phyloP scores from a whole-genome alignment of 257 asterid species.

The Osmanthus fragrans region DNA sequence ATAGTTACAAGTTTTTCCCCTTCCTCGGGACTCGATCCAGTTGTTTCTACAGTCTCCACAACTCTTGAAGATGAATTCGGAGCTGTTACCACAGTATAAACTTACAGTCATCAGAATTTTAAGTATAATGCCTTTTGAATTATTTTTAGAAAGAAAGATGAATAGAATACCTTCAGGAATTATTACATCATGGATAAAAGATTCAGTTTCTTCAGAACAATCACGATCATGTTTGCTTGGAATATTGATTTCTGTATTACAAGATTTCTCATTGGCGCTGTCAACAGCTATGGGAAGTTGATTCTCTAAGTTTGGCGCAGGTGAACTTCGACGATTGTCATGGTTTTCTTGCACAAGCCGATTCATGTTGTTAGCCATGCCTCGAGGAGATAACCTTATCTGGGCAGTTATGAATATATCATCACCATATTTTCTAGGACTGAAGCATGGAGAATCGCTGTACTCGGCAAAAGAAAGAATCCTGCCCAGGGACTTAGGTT shows the following conservation, averaged over 20 bases:
- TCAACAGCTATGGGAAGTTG: conserved; percentile 28
- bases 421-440: conserved; percentile 57
- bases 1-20: conserved; percentile 29
- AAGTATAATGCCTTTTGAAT: conserved; percentile 7
- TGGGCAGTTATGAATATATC: conserved; percentile 45
- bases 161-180: conserved; percentile 47
- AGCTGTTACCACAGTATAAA: conserved; percentile 16
- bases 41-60: conserved; percentile 40
- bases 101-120: conserved; percentile 11
- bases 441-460: conserved; percentile 52
- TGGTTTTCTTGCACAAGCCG: conserved; percentile 41
- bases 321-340: conserved; percentile 32
- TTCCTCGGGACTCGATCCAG: conserved; percentile 30
- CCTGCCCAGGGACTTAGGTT: conserved; percentile 71
- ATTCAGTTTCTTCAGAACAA: conserved; percentile 28
- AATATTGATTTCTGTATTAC: conserved; percentile 14
- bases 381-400: conserved; percentile 47
- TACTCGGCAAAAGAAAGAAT: conserved; percentile 76
- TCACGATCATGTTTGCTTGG: conserved; percentile 31
- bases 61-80: conserved; percentile 22
- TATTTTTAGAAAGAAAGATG: conserved; percentile 10
- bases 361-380: conserved; percentile 26
- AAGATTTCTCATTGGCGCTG: conserved; percentile 38
- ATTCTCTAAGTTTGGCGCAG: conserved; percentile 37
- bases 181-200: conserved; percentile 25